phyloP scores from a whole-genome alignment of 805 yeast species.

The Metschnikowia lunata region DNA sequence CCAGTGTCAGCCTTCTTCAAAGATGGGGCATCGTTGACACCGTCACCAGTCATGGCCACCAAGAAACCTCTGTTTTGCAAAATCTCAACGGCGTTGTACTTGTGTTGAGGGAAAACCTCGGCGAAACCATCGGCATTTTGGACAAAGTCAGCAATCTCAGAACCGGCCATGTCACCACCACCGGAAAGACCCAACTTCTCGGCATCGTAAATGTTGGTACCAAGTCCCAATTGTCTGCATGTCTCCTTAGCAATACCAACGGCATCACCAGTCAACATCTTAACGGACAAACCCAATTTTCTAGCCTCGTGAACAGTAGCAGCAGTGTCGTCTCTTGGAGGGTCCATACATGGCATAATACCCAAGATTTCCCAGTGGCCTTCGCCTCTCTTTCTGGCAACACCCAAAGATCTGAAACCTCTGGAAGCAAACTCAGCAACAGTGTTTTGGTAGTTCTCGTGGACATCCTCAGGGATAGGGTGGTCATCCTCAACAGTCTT shows the following conservation, averaged over 20 bases:
- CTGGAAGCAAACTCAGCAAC: conserved; percentile 97
- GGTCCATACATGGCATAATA: conserved; percentile 98
- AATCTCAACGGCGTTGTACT: conserved; percentile 92
- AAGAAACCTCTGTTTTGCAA: conserved; percentile 93
- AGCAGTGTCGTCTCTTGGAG: conserved; percentile 98
- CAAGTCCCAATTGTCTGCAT: conserved; percentile 95
- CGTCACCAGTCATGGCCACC: conserved; percentile 99
- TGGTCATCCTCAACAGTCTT: conserved; percentile 97
- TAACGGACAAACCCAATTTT: conserved; percentile 86
- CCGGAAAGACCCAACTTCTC: conserved; percentile 94
- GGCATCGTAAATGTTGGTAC: conserved; percentile 94
- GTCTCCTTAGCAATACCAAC: conserved; percentile 99
- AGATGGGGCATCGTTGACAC: conserved; percentile 98
- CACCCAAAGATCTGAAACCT: conserved; percentile 98
- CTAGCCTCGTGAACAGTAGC: conserved; percentile 90
- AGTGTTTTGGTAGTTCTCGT: conserved; percentile 92
- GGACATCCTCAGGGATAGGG: conserved; percentile 90
- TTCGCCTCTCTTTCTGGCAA: conserved; percentile 97
- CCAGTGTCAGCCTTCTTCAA: conserved; percentile 85
- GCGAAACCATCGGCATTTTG: conserved; percentile 97
- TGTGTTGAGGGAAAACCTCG: conserved; percentile 98
- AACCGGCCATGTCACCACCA: conserved; percentile 93
- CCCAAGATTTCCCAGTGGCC: conserved; percentile 98
- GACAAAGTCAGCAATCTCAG: conserved; percentile 95
- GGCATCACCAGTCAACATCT: conserved; percentile 99